Percentiles rank a stretch among this genome's conserved stretches.
phyloP scores from a whole-genome alignment of 2,329 filamentous ascomycete species.

The Phoma sp. region DNA sequence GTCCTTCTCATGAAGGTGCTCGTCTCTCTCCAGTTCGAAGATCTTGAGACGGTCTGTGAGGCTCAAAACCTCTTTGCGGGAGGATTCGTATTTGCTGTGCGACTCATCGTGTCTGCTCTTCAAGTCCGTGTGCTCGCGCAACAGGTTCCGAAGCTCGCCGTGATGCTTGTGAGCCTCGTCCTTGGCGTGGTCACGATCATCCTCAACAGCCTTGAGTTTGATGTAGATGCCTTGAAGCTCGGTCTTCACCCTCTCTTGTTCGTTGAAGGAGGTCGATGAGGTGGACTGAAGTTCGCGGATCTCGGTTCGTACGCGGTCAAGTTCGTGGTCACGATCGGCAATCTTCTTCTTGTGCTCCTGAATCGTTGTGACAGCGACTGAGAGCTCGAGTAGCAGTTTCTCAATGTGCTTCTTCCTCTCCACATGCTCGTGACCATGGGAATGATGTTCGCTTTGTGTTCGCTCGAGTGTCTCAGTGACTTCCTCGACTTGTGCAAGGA shows the following conservation, averaged over 20 bases:
- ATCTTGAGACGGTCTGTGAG: slow-evolving; percentile 31
- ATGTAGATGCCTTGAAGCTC: slow-evolving; percentile 25
- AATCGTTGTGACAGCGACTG: slow-evolving; percentile 24
- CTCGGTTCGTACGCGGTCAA: slow-evolving; percentile 26
- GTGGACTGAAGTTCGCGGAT: slow-evolving; percentile 23
- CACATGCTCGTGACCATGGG: slow-evolving; percentile 28
- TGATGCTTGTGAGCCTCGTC: slow-evolving; percentile 32
- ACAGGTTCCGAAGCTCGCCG: slow-evolving; percentile 25
- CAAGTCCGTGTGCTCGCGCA: slow-evolving; percentile 32
- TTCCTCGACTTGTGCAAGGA: slow-evolving; percentile 28
- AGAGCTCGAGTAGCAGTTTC: slow-evolving; percentile 31
- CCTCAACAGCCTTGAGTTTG: slow-evolving; percentile 27
- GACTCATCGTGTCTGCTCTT: slow-evolving; percentile 31
- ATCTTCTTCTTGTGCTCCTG: slow-evolving; percentile 35
- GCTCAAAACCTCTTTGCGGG: slow-evolving; percentile 29
- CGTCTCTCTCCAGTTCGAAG: slow-evolving; percentile 31
- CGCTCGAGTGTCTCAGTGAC: slow-evolving; percentile 32
- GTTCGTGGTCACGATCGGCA: slow-evolving; percentile 25
- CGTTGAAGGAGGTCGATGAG: slow-evolving; percentile 10
- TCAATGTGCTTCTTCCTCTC: slow-evolving; percentile 31
- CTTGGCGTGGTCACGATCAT: slow-evolving; percentile 27
- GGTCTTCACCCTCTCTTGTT: slow-evolving; percentile 26
- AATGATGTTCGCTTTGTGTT: slow-evolving; percentile 27
- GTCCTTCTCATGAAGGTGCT: slow-evolving; percentile 33
- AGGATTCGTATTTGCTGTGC: slow-evolving; percentile 26